These are phyloP conservation scores for Sicyos edulis DNA, from an alignment of 306 rosid species.

Conservation along the genomic window DNA sequence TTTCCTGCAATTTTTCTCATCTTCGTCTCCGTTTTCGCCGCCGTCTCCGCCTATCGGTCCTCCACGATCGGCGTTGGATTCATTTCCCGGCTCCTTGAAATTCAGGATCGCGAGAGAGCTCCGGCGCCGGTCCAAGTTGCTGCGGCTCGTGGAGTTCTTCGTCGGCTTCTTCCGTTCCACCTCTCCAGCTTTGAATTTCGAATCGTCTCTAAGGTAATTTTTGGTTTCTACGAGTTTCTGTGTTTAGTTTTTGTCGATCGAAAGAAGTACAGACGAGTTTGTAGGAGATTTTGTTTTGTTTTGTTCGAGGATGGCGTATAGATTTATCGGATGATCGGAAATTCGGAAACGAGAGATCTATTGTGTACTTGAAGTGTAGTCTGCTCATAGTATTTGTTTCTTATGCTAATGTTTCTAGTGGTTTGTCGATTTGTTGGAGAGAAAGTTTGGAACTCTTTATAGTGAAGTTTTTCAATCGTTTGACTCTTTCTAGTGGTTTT, in stretches of 20 bases:
- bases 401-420: not conserved
- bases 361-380: not conserved
- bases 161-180: slow-evolving; percentile 66
- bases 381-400: not conserved
- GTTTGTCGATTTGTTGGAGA: no score
- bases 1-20: slow-evolving; percentile 37
- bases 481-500: no score
- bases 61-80: slow-evolving; percentile 41
- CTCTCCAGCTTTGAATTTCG: slow-evolving; percentile 55
- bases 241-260: not conserved
- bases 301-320: not conserved
- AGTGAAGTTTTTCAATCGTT: no score
- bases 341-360: not conserved
- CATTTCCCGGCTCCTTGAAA: slow-evolving; percentile 53
- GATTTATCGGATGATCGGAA: not conserved
- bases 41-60: slow-evolving; percentile 5
- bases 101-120: slow-evolving; percentile 63
- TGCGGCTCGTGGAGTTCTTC: slow-evolving; percentile 62
- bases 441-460: no score
- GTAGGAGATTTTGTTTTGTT: slow-evolving; percentile 9
- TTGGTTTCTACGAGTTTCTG: not conserved
- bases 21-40: not conserved
- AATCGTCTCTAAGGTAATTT: slow-evolving; percentile 49
- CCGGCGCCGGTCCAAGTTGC: slow-evolving; percentile 54
- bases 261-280: not conserved